Base-by-base conservation (phyloP, 306 rosid species). In the Sicyos baderoa region DNA sequence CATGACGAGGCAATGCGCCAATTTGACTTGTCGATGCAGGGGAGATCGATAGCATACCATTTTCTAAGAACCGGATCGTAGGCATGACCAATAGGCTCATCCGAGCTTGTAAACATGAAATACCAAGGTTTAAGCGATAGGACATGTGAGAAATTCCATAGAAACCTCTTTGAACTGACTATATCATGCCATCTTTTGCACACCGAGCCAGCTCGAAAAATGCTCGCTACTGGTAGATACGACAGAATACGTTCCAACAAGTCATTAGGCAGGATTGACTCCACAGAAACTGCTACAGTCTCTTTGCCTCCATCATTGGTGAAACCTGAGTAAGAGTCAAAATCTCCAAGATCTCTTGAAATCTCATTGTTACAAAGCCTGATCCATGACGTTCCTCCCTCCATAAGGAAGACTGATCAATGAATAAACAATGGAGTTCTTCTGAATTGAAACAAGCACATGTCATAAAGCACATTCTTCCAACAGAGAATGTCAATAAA, bases 111-210 rank as follows among this genome's bases (percentile, higher is more conserved):
- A 66, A 94, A 94, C 99, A 94, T 94, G 73, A 79, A 90, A 79
- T 94, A 90, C 99, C 99, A 94, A 14, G 99, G 97, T 72, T 88
- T 90, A 63, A 86, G 97, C 0, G 91, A 77, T 10, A 77, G 76
- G 40, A 76, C 75, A 23, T 64, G 68, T 0, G 96, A 82, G 70
- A 79, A 85, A 74, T 81, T 89, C 88, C 91, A 88, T 15, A 85
- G 21, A 76, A 89, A 93, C 75, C 85, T 85, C 22, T 71, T 76
- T 1, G 97, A 88, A 79, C 86, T 76, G 37, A 93, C 83, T 63
- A 93, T 86, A 55, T 79, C 94, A 27, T 80, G 37, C 99, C 97
- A 93, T 76, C 96, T 82, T 77, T 86, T 93, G 80, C 95, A 81
- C 60, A 93, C 99, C 76, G 74, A 79, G 44, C 90, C 84, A 32